Evolutionary conservation across 768 basidiomycete species (phyloP), one percentile per base, ranked within the genome.

Genomic region (Amanita subjunquillea): DNA sequence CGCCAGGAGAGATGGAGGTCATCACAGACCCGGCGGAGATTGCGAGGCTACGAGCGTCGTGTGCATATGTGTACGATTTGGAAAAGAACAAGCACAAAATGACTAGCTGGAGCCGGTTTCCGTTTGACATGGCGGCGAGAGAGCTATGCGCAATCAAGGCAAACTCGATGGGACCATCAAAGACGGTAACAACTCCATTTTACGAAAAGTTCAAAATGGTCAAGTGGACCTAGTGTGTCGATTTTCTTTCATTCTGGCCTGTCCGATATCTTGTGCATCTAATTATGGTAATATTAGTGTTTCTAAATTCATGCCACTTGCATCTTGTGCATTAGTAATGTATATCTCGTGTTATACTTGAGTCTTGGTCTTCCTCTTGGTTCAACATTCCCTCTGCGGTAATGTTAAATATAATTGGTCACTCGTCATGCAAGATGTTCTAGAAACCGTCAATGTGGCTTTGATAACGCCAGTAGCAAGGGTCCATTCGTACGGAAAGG

Each of bases 371-470:
- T 96, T 5, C 93, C 94, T 6, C 77, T 98, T 17, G 94, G 94
- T 25, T 89, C 87, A 4, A 92, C 93, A 0, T 72, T 17, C 79
- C 0, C 79, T 97, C 53, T 17, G 17, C 17, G 17, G 17, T n/a
- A 89, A 98, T 98, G 95, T 78, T 99, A 62, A 99, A 99, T 69
- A 74, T 99, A 50, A 83, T 98, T 57, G 96, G 93, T n/a, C 69
- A 88, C 1, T 75, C 79, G 25, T 30, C 46, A 79, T 85, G 70
- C 56, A 71, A 15, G 76, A 85, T 59, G 72, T 95, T 52, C 75
- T 68, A 10, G 55, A 67, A 3, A 77, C 85, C 47, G 70, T 75
- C 0, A 59, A 75, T n/a, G 71, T 69, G 6, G 88, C 93, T 0
- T 70, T 94, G 44, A 61, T 71, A 2, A 72, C 82, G 4, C 80